Evolutionary conservation across 2,329 filamentous ascomycete species (phyloP), one percentile per base, ranked within the genome.

Genomic region (Fusarium sp.): DNA sequence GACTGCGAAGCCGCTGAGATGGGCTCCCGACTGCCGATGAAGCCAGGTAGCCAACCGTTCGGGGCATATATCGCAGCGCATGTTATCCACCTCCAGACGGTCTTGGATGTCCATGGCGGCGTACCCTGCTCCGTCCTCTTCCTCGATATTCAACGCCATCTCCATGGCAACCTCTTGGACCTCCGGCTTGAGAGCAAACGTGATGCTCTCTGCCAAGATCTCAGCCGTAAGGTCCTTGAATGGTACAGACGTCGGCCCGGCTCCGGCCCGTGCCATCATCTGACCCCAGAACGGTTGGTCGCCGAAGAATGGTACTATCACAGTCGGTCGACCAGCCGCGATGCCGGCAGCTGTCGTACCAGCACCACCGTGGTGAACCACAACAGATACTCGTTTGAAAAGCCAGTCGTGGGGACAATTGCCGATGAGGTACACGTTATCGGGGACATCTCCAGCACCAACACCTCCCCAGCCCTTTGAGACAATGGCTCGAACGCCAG

Each of bases 341-440:
- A 90, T 80, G 1, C 88, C 88, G 16, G 87, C 87, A 2, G 89
- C 89, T 1, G 87, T 89, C 0, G 89, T 90, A 3, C 89, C 89
- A 1, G 89, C 89, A 14, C 88, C 88, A 7, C 88, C 88, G 64
- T 90, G 88, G 68, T 90, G 88, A 0, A 90, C 84, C 0, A 90
- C 88, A 2, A 83, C 86, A 3, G 81, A 81, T 2, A 89, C 87
- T 13, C 81, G 81, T 3, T 86, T 83, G 64, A 90, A 90, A 0
- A 90, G 80, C 89, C 89, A 90, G 72, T 90, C 88, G 69, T 90
- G 88, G 0, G 88, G 89, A 1, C 84, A 87, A 68, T 90, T 89
- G n/a, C 85, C 88, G 6, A 90, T 81, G 79, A 90, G 85, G 71
- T 84, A 88, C 20, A 90, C 77, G 42, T 83, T 82, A 0, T 88